Conservation (phyloP, 2,329 filamentous ascomycete genomes). For the Cladosporium halotolerans region DNA sequence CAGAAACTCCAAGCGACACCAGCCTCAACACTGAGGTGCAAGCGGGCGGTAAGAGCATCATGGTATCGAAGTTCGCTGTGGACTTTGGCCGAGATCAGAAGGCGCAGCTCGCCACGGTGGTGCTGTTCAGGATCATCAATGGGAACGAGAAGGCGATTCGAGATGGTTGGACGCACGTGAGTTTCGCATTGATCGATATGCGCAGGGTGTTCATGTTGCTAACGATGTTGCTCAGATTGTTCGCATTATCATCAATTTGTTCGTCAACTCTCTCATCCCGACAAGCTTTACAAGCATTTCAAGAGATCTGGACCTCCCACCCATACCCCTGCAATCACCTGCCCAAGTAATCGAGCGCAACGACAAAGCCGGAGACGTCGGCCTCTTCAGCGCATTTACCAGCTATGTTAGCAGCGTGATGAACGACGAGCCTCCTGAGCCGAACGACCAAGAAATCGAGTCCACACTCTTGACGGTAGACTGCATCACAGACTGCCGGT, state of each 20-base stretch:
- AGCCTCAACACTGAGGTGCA: slow-evolving; percentile 92
- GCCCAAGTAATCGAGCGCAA: slow-evolving; percentile 89
- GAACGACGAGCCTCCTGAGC: slow-evolving; percentile 93
- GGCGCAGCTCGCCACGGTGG: slow-evolving; percentile 85
- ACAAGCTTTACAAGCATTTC: slow-evolving; percentile 65
- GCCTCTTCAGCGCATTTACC: slow-evolving; percentile 88
- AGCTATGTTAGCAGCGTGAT: slow-evolving; percentile 99
- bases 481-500: slow-evolving; percentile 83
- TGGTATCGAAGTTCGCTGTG: slow-evolving; percentile 97
- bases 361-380: slow-evolving; percentile 68
- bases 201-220: slow-evolving; percentile 22
- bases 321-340: slow-evolving; percentile 84
- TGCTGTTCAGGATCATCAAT: slow-evolving; percentile 88
- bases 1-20: slow-evolving; percentile 71
- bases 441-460: slow-evolving; percentile 93
- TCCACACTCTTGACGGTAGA: slow-evolving; percentile 92
- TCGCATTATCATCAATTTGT: slow-evolving; percentile 89
- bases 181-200: slow-evolving; percentile 27
- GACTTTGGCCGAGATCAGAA: slow-evolving; percentile 91
- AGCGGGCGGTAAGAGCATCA: slow-evolving; percentile 76
- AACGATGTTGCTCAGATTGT: slow-evolving; percentile 58
- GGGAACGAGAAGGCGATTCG: slow-evolving; percentile 73
- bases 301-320: slow-evolving; percentile 62
- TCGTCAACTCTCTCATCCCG: slow-evolving; percentile 88
- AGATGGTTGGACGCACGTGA: slow-evolving; percentile 71